phyloP scores from a whole-genome alignment of 306 rosid species.

The Vigna angularis region DNA sequence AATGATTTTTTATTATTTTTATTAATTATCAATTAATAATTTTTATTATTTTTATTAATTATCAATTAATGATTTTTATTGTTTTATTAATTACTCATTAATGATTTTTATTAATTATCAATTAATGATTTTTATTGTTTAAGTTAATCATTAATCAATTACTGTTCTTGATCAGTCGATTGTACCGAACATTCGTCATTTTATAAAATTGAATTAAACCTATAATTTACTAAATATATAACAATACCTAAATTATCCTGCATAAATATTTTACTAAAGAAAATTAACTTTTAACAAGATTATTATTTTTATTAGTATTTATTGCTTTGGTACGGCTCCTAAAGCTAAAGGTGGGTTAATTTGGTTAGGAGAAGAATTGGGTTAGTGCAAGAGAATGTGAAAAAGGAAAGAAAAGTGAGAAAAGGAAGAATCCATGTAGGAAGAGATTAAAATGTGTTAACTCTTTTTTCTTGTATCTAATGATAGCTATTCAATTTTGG shows the following conservation, averaged over 20 bases:
- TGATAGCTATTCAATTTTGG: slow-evolving; percentile 27
- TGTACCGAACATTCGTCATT: no score
- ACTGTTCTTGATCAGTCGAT: no score
- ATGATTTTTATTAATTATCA: no score
- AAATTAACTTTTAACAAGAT: background rate
- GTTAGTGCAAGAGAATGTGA: slow-evolving; percentile 1
- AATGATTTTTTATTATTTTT: no score
- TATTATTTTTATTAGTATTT: background rate
- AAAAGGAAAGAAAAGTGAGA: slow-evolving; percentile 11
- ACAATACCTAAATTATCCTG: background rate
- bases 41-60: no score
- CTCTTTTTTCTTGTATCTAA: background rate
- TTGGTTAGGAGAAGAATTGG: background rate
- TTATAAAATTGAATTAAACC: no score
- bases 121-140: no score
- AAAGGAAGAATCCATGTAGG: slow-evolving; percentile 4
- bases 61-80: no score
- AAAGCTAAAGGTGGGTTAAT: background rate
- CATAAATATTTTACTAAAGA: background rate
- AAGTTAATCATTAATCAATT: no score
- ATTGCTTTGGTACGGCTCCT: background rate
- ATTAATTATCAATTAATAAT: no score
- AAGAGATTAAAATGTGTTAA: background rate
- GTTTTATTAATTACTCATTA: no score
- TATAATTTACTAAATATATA: no score